Percentiles rank a stretch among this genome's conserved stretches.
These are phyloP conservation scores for Draba incana DNA, from an alignment of 345 rosid genomes.

Conservation along the genomic window DNA sequence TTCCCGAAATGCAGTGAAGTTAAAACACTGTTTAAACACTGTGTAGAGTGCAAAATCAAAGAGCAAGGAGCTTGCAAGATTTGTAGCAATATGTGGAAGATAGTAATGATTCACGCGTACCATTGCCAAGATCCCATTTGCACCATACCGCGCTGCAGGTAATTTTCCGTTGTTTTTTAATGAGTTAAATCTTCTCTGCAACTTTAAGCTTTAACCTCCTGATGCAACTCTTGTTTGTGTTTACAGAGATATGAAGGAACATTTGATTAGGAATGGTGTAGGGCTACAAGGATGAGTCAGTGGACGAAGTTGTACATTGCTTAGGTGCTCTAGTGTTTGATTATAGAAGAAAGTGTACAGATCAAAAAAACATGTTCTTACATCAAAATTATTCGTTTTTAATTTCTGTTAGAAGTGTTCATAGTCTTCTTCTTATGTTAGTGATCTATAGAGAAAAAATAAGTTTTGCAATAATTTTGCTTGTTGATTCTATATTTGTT, in stretches of 20 bases:
- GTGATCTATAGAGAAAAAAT: background rate
- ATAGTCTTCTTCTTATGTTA: background rate
- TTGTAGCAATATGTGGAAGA: slow-evolving; percentile 42
- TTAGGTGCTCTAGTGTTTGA: slow-evolving; percentile 11
- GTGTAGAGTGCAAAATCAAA: slow-evolving; percentile 38
- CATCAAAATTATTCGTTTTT: background rate
- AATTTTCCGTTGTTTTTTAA: background rate
- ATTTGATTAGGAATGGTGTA: background rate
- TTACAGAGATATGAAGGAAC: slow-evolving; percentile 12
- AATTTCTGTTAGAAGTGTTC: slow-evolving; percentile 8
- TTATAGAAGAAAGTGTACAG: slow-evolving; percentile 14
- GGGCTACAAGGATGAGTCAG: slow-evolving; percentile 1
- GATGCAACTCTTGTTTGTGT: slow-evolving; percentile 21
- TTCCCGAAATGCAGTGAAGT: slow-evolving; percentile 45
- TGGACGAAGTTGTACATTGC: slow-evolving; percentile 21
- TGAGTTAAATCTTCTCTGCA: background rate
- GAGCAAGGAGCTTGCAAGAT: slow-evolving; percentile 33
- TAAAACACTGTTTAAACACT: slow-evolving; percentile 47
- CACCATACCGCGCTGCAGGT: slow-evolving; percentile 55
- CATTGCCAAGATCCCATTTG: slow-evolving; percentile 46
- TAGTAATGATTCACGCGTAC: slow-evolving; percentile 40
- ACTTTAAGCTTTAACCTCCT: background rate
- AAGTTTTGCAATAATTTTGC: background rate
- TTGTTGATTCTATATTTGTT: background rate
- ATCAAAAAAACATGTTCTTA: slow-evolving; percentile 1